phyloP scores from a whole-genome alignment of 805 yeast species.

The Blastobotrys americana region DNA sequence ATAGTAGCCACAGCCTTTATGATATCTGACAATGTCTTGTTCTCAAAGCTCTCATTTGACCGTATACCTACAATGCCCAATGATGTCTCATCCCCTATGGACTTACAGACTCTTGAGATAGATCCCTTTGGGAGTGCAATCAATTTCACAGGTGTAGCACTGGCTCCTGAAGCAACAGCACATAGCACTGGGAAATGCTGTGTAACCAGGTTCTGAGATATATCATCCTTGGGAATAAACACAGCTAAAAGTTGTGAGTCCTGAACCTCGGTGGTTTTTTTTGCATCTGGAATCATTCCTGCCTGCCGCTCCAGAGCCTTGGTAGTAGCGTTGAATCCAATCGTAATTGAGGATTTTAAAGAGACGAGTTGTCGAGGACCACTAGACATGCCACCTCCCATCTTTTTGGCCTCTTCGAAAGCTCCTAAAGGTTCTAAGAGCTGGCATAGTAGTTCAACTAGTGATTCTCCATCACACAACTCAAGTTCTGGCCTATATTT shows the following conservation, averaged over 20 bases:
- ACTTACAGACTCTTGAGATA: slow-evolving; percentile 7
- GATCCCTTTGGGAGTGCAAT: slow-evolving; percentile 19
- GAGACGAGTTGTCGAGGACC: slow-evolving; percentile 8
- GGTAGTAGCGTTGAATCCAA: slow-evolving; percentile 20
- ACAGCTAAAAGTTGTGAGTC: slow-evolving; percentile 5
- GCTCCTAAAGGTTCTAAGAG: slow-evolving; percentile 10
- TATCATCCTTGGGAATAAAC: slow-evolving; percentile 19
- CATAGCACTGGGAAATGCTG: slow-evolving; percentile 18
- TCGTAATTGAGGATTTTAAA: slow-evolving; percentile 8
- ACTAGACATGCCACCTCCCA: background rate
- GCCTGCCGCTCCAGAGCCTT: slow-evolving; percentile 16
- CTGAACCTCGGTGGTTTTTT: background rate
- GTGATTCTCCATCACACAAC: slow-evolving; percentile 9
- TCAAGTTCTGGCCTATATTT: too few species aligned
- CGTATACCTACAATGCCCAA: slow-evolving; percentile 1
- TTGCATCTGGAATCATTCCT: too few species aligned
- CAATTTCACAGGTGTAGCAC: slow-evolving; percentile 5
- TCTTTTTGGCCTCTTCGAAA: slow-evolving; percentile 1
- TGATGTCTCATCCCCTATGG: background rate
- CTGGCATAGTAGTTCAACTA: slow-evolving; percentile 10
- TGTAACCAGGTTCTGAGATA: slow-evolving; percentile 12
- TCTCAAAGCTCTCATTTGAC: background rate
- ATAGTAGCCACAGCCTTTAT: slow-evolving; percentile 3
- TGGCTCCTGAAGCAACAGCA: slow-evolving; percentile 11
- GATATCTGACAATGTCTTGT: slow-evolving; percentile 1